These are phyloP conservation scores for Neonectria hederae DNA, from an alignment of 2,329 filamentous ascomycete genomes.

Conservation along the genomic window DNA sequence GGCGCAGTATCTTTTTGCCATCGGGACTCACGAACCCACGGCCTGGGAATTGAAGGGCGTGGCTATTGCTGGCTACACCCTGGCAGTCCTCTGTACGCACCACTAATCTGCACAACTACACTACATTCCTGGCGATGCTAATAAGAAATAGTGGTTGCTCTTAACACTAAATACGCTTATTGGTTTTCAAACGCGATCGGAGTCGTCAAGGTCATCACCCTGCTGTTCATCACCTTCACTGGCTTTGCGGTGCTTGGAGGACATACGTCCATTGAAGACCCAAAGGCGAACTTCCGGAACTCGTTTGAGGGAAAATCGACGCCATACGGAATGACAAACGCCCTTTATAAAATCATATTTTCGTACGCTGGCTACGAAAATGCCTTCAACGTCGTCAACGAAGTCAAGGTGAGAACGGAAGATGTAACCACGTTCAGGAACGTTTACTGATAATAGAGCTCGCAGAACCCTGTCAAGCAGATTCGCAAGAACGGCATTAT, in stretches of 20 bases:
- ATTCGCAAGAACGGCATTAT: slow-evolving; percentile 60
- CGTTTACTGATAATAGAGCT: slow-evolving; percentile 42
- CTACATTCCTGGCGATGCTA: background rate
- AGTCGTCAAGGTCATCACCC: slow-evolving; percentile 66
- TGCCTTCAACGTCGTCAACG: slow-evolving; percentile 69
- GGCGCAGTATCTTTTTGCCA: slow-evolving; percentile 69
- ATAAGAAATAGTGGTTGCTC: slow-evolving; percentile 48
- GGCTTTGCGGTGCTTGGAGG: slow-evolving; percentile 67
- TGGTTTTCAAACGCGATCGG: slow-evolving; percentile 65
- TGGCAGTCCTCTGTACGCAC: slow-evolving; percentile 63
- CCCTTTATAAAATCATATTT: slow-evolving; percentile 67
- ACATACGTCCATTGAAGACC: slow-evolving; percentile 44
- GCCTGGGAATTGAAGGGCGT: slow-evolving; percentile 74
- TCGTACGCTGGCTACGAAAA: slow-evolving; percentile 67
- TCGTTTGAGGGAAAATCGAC: slow-evolving; percentile 44
- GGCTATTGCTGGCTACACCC: slow-evolving; percentile 69
- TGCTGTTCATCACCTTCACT: slow-evolving; percentile 68
- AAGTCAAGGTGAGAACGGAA: slow-evolving; percentile 45
- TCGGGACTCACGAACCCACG: slow-evolving; percentile 58
- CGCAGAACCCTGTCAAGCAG: slow-evolving; percentile 64
- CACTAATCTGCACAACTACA: background rate
- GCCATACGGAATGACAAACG: slow-evolving; percentile 48
- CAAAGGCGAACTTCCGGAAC: slow-evolving; percentile 48
- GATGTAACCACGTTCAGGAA: too few relatives aligned
- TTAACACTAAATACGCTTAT: slow-evolving; percentile 66